These are phyloP conservation scores for Collybia sp. DNA, from an alignment of 768 basidiomycete genomes.

Conservation along the genomic window DNA sequence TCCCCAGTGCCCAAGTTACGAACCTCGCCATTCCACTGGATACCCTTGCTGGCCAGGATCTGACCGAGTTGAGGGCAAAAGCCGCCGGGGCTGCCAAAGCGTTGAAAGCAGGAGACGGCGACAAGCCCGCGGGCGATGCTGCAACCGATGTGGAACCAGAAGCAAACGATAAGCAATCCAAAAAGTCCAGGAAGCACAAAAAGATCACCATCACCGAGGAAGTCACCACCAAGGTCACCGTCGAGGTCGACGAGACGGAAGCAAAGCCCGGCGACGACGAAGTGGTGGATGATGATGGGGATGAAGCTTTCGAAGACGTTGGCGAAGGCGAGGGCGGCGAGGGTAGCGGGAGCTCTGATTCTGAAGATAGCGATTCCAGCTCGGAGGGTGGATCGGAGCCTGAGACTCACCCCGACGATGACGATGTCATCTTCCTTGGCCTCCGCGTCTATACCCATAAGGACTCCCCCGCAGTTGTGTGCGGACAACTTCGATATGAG, in stretches of 20 bases:
- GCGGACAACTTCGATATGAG: slow-evolving; percentile 26
- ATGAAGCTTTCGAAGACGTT: neutral
- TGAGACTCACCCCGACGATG: slow-evolving; percentile 2
- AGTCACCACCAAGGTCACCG: no score
- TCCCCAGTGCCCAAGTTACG: slow-evolving; percentile 1
- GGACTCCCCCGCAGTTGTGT: slow-evolving; percentile 17
- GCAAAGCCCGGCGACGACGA: neutral
- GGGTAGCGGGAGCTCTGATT: no score
- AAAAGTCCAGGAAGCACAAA: slow-evolving; percentile 1
- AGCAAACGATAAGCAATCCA: neutral
- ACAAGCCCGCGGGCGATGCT: neutral
- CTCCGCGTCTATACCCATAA: slow-evolving; percentile 11
- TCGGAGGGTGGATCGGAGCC: neutral
- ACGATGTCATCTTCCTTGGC: slow-evolving; percentile 11
- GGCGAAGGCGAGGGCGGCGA: no score
- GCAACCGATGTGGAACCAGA: no score
- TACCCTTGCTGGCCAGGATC: slow-evolving; percentile 15
- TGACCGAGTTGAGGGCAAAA: slow-evolving; percentile 14
- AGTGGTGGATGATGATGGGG: neutral
- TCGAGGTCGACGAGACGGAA: neutral
- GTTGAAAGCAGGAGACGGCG: neutral
- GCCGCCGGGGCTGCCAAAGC: slow-evolving; percentile 7
- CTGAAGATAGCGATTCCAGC: neutral
- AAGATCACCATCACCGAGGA: neutral
- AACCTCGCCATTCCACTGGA: slow-evolving; percentile 14